phyloP scores from a whole-genome alignment of 352 stramenopile species.

The Pilasporangium apinafurcum region DNA sequence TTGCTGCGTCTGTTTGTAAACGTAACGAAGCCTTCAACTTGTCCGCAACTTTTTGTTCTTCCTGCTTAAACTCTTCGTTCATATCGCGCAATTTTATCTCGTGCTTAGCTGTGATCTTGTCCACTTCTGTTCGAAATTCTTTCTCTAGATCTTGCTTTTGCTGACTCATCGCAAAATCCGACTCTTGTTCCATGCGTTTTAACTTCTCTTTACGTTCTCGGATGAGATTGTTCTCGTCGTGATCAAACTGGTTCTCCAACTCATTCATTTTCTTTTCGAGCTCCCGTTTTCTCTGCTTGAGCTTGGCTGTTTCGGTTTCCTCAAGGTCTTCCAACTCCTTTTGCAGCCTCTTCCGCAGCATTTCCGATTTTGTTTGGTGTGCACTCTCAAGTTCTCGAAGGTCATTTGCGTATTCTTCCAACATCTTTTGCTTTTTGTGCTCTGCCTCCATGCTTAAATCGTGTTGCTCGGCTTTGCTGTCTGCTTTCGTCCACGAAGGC shows the following conservation, averaged over 20 bases:
- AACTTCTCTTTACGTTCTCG: constrained; percentile 58
- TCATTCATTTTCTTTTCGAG: constrained; percentile 64
- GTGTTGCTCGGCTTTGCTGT: constrained; percentile 34
- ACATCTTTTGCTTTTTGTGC: constrained; percentile 38
- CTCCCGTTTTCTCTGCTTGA: constrained; percentile 57
- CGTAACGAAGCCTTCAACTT: constrained; percentile 20
- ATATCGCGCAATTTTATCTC: constrained; percentile 39
- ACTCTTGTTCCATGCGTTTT: constrained; percentile 49
- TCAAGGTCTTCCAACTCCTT: constrained; percentile 42
- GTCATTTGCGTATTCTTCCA: constrained; percentile 29
- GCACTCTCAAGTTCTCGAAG: constrained; percentile 24
- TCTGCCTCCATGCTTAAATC: constrained; percentile 24
- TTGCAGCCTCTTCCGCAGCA: constrained; percentile 38
- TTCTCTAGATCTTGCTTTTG: constrained; percentile 60
- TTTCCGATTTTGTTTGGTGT: constrained; percentile 26
- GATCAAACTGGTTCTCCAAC: constrained; percentile 64
- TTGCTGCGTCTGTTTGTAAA: constrained; percentile 14
- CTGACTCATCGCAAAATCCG: constrained; percentile 24
- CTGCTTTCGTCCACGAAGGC: constrained; percentile 9
- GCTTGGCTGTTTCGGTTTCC: constrained; percentile 42
- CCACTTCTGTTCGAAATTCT: constrained; percentile 33
- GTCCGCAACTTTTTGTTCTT: constrained; percentile 24
- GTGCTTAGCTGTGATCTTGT: constrained; percentile 30
- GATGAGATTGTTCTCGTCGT: constrained; percentile 43
- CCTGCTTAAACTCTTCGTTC: constrained; percentile 22